These are phyloP conservation scores for Sphagnurus paluster DNA, from an alignment of 1,284 basidiomycete species.

Conservation along the genomic window DNA sequence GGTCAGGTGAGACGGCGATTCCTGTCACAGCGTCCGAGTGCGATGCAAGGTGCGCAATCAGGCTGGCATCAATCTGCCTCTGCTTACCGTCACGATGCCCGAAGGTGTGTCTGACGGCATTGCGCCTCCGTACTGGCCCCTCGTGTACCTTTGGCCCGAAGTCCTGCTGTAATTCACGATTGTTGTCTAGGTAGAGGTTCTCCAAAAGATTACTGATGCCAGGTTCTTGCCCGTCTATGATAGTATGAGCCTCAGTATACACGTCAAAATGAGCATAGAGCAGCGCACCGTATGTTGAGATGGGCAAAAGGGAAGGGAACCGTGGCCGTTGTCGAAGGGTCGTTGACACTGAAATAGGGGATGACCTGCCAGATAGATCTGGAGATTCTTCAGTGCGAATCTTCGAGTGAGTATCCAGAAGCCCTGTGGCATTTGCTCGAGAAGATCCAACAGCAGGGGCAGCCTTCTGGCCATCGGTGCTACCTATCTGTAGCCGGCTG, in stretches of 20 bases:
- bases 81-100: conserved; percentile 55
- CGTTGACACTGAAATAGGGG: conserved; percentile 61
- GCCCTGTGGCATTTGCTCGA: conserved; percentile 72
- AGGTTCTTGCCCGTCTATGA: conserved; percentile 79
- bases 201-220: conserved; percentile 86
- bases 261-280: not conserved
- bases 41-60: conserved; percentile 85
- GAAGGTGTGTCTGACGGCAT: conserved; percentile 64
- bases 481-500: conserved; percentile 65
- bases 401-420: conserved; percentile 70
- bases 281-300: conserved; percentile 70
- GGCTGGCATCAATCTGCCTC: conserved; percentile 68
- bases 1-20: conserved; percentile 89
- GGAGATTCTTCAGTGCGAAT: conserved; percentile 62
- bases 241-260: conserved; percentile 3
- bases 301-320: conserved; percentile 50
- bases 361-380: conserved; percentile 68
- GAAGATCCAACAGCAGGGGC: conserved; percentile 84
- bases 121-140: conserved; percentile 75
- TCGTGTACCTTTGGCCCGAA: conserved; percentile 87
- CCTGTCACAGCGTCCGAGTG: conserved; percentile 81
- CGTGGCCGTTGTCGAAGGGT: conserved; percentile 49
- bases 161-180: conserved; percentile 81
- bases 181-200: conserved; percentile 86
- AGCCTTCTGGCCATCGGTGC: conserved; percentile 74